Percentiles rank a stretch among this genome's conserved stretches.
Conservation (phyloP, 331 rosid species). For the Dryas integrifolia region DNA sequence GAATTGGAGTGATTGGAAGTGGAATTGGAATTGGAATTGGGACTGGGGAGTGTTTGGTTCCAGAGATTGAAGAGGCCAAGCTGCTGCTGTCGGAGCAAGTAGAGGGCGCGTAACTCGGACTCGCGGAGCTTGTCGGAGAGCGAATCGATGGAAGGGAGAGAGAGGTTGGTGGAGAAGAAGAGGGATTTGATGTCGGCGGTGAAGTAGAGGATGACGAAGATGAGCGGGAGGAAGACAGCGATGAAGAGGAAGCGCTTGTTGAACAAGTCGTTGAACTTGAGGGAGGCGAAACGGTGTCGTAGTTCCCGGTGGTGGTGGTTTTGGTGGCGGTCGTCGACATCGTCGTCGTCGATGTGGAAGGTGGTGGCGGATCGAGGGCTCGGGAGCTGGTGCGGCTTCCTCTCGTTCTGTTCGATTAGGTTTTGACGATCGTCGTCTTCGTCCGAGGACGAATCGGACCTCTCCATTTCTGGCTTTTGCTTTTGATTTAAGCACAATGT, state of each 20-base stretch:
- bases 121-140: slow-evolving; percentile 56
- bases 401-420: slow-evolving; percentile 58
- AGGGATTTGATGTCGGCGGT: slow-evolving; percentile 41
- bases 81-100: slow-evolving; percentile 65
- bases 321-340: slow-evolving; percentile 1
- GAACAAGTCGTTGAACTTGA: slow-evolving; percentile 22
- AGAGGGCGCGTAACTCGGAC: slow-evolving; percentile 75
- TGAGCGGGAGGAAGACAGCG: slow-evolving; percentile 16
- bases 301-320: slow-evolving; percentile 28
- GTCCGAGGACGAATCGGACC: slow-evolving; percentile 66
- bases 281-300: slow-evolving; percentile 35
- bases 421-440: slow-evolving; percentile 75
- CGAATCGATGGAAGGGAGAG: slow-evolving; percentile 36
- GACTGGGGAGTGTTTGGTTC: slow-evolving; percentile 40
- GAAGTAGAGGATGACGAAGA: slow-evolving; percentile 40
- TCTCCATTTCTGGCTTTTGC: slow-evolving; percentile 28
- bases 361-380: slow-evolving; percentile 41
- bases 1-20: slow-evolving; percentile 24
- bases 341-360: slow-evolving; percentile 54
- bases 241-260: slow-evolving; percentile 49
- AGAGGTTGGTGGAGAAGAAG: slow-evolving; percentile 40
- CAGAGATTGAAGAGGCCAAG: slow-evolving; percentile 51
- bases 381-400: slow-evolving; percentile 36
- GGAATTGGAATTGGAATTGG: slow-evolving; percentile 26
- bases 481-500: background rate